phyloP scores from a whole-genome alignment of 208 protist species.

The Trypanosoma platydactyli region DNA sequence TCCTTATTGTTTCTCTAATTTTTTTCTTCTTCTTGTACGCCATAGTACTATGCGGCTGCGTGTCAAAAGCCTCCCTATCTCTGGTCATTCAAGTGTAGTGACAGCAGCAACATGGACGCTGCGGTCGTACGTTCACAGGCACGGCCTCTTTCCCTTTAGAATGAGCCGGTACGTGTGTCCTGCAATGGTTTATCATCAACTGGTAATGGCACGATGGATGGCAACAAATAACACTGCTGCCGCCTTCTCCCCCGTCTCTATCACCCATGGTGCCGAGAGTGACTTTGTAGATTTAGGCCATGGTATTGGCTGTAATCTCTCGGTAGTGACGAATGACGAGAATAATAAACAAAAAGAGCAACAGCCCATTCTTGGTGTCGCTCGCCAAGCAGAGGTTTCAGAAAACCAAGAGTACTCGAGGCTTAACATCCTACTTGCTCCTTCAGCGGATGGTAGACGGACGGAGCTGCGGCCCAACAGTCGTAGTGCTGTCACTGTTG shows the following conservation, averaged over 20 bases:
- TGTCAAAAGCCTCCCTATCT: too few species aligned
- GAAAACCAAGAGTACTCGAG: constrained; percentile 54
- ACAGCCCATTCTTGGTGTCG: constrained; percentile 34
- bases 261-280: not conserved
- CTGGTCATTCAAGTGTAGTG: too few species aligned
- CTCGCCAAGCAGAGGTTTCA: constrained; percentile 25
- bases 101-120: too few species aligned
- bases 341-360: not conserved
- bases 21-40: constrained; percentile 2
- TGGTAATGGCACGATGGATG: too few species aligned
- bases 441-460: not conserved
- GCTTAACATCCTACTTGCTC: constrained; percentile 49
- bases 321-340: not conserved
- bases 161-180: too few species aligned
- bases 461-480: constrained; percentile 37
- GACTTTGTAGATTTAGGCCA: constrained; percentile 27
- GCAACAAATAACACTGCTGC: too few species aligned
- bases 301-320: not conserved
- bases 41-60: too few species aligned
- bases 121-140: too few species aligned
- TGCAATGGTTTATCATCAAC: too few species aligned
- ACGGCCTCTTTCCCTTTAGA: too few species aligned
- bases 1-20: constrained; percentile 23
- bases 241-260: not conserved
- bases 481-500: constrained; percentile 28